Evolutionary conservation across 371 early-diverging fungal species (phyloP).

Genomic region (Rhizopus arrhizus): DNA sequence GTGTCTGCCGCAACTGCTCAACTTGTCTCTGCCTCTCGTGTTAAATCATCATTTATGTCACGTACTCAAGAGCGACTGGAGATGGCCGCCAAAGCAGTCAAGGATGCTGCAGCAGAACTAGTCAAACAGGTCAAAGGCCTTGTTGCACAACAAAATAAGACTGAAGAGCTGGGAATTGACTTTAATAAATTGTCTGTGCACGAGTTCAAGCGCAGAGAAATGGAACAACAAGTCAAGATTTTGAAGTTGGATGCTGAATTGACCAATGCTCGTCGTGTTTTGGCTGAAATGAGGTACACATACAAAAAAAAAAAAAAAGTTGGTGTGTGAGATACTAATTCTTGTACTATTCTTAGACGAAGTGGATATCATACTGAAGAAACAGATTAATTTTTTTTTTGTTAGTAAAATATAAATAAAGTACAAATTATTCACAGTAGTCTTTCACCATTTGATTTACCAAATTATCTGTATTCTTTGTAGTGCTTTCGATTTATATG

Average conservation of each 20-base stretch:
- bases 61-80: constrained; percentile 92
- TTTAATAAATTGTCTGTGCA: constrained; percentile 80
- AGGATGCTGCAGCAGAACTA: constrained; percentile 87
- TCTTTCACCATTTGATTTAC: too few species aligned
- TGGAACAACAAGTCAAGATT: constrained; percentile 97
- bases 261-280: constrained; percentile 77
- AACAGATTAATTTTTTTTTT: constrained; percentile 31
- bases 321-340: not conserved
- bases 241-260: constrained; percentile 93
- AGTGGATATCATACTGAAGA: constrained; percentile 57
- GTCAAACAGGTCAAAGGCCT: constrained; percentile 90
- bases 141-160: constrained; percentile 69
- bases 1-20: constrained; percentile 95
- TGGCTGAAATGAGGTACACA: constrained; percentile 91
- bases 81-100: constrained; percentile 89
- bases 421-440: too few species aligned
- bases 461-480: too few species aligned
- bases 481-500: too few species aligned
- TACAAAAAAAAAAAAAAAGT: constrained; percentile 55
- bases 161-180: constrained; percentile 60
- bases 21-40: constrained; percentile 95
- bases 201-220: constrained; percentile 94
- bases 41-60: constrained; percentile 89
- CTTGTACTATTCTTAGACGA: constrained; percentile 31
- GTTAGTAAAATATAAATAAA: too few species aligned